A percentile compares a stretch with the other conserved stretches of the same genome.
phyloP scores from a whole-genome alignment of 2,329 filamentous ascomycete species.

The Paramyrothecium sp. region DNA sequence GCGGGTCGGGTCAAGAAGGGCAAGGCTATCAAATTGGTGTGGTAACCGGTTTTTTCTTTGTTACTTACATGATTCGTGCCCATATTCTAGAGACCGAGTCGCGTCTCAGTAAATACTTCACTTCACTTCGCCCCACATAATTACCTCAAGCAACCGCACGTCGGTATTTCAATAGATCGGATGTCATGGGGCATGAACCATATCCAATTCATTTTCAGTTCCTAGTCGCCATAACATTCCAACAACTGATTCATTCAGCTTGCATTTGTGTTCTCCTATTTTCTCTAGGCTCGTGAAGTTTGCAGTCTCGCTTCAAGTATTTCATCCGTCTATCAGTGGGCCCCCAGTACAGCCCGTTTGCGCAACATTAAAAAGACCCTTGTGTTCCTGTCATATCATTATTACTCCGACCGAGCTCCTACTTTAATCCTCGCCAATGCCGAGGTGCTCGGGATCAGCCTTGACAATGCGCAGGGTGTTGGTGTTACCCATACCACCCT shows the following conservation, averaged over 20 bases:
- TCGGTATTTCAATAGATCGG: too few relatives aligned
- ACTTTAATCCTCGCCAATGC: slow-evolving; percentile 44
- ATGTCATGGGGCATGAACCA: too few relatives aligned
- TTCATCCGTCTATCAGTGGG: not conserved
- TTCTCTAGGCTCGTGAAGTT: not conserved
- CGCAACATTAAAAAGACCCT: not conserved
- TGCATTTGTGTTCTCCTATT: not conserved
- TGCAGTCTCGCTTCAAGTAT: not conserved
- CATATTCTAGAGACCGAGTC: too few relatives aligned
- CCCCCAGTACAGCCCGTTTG: not conserved
- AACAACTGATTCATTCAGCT: too few relatives aligned
- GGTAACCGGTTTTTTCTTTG: too few relatives aligned
- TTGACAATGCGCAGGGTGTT: slow-evolving; percentile 72
- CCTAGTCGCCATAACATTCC: not conserved
- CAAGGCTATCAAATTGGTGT: too few relatives aligned
- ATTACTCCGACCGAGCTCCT: slow-evolving; percentile 2
- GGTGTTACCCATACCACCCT: slow-evolving; percentile 88
- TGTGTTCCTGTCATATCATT: not conserved
- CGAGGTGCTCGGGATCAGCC: slow-evolving; percentile 58
- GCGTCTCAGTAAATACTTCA: too few relatives aligned
- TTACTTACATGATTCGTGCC: too few relatives aligned
- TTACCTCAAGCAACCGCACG: too few relatives aligned
- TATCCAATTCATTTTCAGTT: not conserved
- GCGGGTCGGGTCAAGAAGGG: too few relatives aligned
- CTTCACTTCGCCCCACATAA: too few relatives aligned